Evolutionary conservation across 2,329 filamentous ascomycete genomes (phyloP).

Genomic region (Trichoderma guizhouense): DNA sequence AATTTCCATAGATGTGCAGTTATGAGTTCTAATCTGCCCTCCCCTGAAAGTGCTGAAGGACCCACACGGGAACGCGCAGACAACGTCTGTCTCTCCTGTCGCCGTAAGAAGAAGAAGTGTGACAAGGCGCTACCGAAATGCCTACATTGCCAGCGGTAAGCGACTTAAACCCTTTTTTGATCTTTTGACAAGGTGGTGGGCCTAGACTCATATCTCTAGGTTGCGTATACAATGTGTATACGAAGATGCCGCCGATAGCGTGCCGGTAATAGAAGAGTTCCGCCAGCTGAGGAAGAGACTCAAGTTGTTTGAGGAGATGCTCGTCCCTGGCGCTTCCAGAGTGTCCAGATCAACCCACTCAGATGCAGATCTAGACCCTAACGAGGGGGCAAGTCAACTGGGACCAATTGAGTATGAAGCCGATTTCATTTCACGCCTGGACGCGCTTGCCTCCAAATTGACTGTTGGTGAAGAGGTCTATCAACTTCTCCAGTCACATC

Average conservation of each 20-base stretch:
- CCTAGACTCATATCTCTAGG: not conserved
- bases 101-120: conserved; percentile 15
- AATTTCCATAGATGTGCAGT: not conserved
- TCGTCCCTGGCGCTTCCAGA: not conserved
- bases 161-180: not conserved
- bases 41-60: not conserved
- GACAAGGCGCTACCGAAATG: conserved; percentile 12
- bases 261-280: conserved; percentile 13
- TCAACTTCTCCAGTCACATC: conserved; percentile 8
- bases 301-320: conserved; percentile 6
- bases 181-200: not conserved
- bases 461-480: conserved; percentile 10
- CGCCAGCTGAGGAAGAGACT: conserved; percentile 11
- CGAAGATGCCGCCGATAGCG: conserved; percentile 1
- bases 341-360: not conserved
- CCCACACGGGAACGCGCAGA: not conserved
- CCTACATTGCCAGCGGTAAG: conserved; percentile 11
- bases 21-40: not conserved
- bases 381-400: not conserved
- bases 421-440: conserved; percentile 4
- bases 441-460: not conserved
- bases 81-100: conserved; percentile 14
- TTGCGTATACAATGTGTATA: conserved; percentile 9
- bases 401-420: not conserved
- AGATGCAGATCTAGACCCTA: not conserved